Percentiles rank a stretch among this genome's conserved stretches.
Evolutionary conservation across 1,139 yeast species (phyloP).

Genomic region (Saccharomyces hybrid): DNA sequence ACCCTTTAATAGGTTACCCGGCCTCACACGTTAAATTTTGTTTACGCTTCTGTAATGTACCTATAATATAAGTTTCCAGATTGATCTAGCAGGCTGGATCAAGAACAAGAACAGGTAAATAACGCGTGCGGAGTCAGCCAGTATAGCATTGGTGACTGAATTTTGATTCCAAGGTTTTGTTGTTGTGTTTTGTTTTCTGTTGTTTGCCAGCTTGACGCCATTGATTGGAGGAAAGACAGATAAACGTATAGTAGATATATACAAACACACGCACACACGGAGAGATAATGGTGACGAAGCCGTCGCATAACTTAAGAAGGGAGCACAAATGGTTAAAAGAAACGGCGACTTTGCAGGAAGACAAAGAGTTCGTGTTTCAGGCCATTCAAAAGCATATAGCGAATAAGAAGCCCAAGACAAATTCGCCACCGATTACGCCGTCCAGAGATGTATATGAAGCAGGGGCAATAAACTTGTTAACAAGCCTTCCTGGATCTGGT

Average conservation of each 20-base stretch:
- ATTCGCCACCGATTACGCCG: background rate
- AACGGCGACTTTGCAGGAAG: conserved; percentile 7
- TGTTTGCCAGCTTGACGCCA: background rate
- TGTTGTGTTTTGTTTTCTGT: background rate
- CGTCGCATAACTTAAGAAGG: conserved; percentile 27
- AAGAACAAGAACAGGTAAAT: background rate
- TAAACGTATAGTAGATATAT: background rate
- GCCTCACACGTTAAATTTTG: background rate
- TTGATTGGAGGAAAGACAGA: background rate
- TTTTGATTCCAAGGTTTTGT: background rate
- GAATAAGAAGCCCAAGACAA: conserved; percentile 8
- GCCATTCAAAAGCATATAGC: conserved; percentile 13
- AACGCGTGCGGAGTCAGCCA: background rate
- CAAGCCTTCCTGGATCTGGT: background rate
- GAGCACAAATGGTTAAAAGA: conserved; percentile 30
- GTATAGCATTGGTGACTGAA: background rate
- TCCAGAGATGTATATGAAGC: background rate
- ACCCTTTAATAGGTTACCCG: background rate
- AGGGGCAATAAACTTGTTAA: background rate
- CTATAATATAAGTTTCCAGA: background rate
- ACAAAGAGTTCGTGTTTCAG: conserved; percentile 8
- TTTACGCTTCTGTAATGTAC: background rate
- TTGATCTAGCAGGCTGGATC: background rate
- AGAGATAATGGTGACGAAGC: conserved; percentile 20
- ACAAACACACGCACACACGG: background rate